Evolutionary conservation across 176 grass and related monocot species (phyloP).

Genomic region (Oryza longistaminata): DNA sequence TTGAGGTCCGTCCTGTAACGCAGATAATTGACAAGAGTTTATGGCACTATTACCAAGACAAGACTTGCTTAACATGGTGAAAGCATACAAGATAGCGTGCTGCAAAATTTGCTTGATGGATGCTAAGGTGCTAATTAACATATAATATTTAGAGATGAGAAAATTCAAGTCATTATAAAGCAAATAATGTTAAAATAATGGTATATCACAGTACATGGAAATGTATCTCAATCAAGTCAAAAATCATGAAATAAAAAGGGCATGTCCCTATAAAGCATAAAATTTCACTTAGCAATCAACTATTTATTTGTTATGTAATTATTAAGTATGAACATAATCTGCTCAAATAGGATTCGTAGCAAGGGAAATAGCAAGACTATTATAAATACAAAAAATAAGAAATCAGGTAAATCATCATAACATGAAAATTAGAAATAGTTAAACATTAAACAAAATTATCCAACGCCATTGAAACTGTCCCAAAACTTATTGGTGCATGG

Average conservation of each 20-base stretch:
- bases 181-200: slow-evolving; percentile 13
- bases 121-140: neutral
- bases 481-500: neutral
- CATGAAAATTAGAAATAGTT: neutral
- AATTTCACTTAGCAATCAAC: neutral
- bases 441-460: neutral
- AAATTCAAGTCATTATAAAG: neutral
- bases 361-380: neutral
- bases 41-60: slow-evolving; percentile 13
- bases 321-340: neutral
- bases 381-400: too few species aligned
- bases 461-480: neutral
- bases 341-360: neutral
- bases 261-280: neutral
- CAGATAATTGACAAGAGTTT: slow-evolving; percentile 30
- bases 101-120: neutral
- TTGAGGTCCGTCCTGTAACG: slow-evolving; percentile 59
- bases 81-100: neutral
- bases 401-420: neutral
- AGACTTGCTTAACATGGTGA: neutral
- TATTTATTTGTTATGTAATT: neutral
- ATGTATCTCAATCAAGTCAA: slow-evolving; percentile 19
- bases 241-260: neutral
- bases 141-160: neutral
- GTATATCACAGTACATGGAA: neutral